Percentiles rank a stretch among this genome's conserved stretches.
phyloP scores from a whole-genome alignment of 768 basidiomycete species.

The Lanmaoa rubissima region DNA sequence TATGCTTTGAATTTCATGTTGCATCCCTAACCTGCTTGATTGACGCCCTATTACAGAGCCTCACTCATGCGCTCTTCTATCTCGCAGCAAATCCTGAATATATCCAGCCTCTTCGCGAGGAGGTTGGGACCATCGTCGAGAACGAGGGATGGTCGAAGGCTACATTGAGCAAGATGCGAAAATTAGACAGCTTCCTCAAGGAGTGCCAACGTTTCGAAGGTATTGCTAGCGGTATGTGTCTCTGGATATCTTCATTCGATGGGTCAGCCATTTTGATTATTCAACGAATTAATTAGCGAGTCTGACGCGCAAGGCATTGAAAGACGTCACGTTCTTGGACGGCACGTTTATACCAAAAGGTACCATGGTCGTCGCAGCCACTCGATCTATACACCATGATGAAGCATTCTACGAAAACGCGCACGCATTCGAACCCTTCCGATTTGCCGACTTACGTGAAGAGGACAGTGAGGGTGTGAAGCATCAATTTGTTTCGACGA shows the following conservation, averaged over 20 bases:
- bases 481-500: too few relatives aligned
- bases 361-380: slow-evolving; percentile 22
- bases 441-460: neutral
- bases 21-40: too few relatives aligned
- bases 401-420: slow-evolving; percentile 27
- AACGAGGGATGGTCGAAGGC: slow-evolving; percentile 3
- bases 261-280: neutral
- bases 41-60: neutral
- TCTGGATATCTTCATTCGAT: neutral
- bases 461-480: too few relatives aligned
- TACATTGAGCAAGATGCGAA: slow-evolving; percentile 29
- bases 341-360: slow-evolving; percentile 39
- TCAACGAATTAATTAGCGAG: neutral
- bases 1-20: neutral
- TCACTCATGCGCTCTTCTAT: too few relatives aligned
- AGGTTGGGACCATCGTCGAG: neutral
- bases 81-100: too few relatives aligned
- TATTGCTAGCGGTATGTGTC: slow-evolving; percentile 22
- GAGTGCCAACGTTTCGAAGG: slow-evolving; percentile 9
- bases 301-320: slow-evolving; percentile 33
- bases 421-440: slow-evolving; percentile 7
- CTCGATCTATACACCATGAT: slow-evolving; percentile 22
- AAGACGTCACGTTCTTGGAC: slow-evolving; percentile 36
- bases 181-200: slow-evolving; percentile 38
- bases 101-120: too few relatives aligned